Percentiles rank a stretch among this genome's conserved stretches.
phyloP scores from a whole-genome alignment of 2,329 filamentous ascomycete genomes.

The Aspergillus felis region DNA sequence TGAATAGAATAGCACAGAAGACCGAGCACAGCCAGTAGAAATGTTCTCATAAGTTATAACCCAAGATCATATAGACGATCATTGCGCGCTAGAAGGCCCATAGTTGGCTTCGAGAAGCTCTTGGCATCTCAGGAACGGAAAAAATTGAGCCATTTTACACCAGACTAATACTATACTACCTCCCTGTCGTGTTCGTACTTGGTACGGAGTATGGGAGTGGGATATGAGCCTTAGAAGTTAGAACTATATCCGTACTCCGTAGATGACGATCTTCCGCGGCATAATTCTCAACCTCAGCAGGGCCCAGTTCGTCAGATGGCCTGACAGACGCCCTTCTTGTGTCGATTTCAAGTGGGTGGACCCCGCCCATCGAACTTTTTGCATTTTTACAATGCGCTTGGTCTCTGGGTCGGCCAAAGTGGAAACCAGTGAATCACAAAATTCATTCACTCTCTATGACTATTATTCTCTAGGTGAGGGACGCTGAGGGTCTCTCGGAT shows the following conservation, averaged over 20 bases:
- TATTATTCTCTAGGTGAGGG: neutral
- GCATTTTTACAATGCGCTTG: neutral
- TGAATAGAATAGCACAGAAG: neutral
- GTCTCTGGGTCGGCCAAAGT: neutral
- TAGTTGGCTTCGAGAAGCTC: constrained; percentile 12
- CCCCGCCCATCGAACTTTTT: neutral
- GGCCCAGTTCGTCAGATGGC: too few species aligned
- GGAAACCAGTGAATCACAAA: neutral
- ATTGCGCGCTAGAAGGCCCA: constrained; percentile 9
- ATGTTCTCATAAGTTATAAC: neutral
- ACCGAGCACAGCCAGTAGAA: neutral
- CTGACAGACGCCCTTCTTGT: too few species aligned
- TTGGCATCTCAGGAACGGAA: constrained; percentile 5
- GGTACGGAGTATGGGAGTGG: neutral
- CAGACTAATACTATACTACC: too few species aligned
- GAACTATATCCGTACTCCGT: neutral
- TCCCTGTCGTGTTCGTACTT: too few species aligned
- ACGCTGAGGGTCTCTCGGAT: constrained; percentile 2
- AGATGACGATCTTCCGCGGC: neutral
- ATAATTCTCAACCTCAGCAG: neutral
- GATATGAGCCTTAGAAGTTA: too few species aligned
- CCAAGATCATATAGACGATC: neutral
- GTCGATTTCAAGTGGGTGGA: neutral
- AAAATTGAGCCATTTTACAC: neutral
- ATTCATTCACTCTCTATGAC: neutral